Conservation (phyloP, 2,329 filamentous ascomycete species). For the Microsporum canis region DNA sequence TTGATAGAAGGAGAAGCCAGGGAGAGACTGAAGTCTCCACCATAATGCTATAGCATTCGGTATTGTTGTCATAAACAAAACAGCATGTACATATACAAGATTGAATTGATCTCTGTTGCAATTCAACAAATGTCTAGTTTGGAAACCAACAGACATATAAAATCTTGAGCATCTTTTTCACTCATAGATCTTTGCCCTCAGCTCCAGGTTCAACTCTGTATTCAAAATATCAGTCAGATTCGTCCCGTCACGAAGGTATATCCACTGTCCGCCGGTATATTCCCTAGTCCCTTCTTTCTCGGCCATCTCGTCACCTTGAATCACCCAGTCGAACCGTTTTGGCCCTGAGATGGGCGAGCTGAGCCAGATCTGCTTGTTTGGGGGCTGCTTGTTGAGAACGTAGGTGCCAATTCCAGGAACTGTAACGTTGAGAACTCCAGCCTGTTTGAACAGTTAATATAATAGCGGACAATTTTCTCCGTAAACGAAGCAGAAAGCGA, state of each 20-base stretch:
- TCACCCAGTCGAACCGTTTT: conserved; percentile 86
- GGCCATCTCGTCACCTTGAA: conserved; percentile 56
- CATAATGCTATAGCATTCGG: conserved; percentile 7
- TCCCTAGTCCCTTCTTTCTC: conserved; percentile 61
- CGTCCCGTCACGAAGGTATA: conserved; percentile 75
- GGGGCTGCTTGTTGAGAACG: conserved; percentile 96
- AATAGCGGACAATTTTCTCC: conserved; percentile 10
- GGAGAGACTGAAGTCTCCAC: neutral
- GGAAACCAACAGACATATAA: neutral
- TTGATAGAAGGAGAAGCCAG: neutral
- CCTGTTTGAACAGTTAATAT: conserved; percentile 38
- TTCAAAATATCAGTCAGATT: conserved; percentile 61
- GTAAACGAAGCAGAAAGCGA: neutral
- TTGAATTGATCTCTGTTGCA: neutral
- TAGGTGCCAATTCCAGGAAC: conserved; percentile 65
- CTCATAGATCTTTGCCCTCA: conserved; percentile 33
- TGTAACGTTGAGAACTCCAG: conserved; percentile 70
- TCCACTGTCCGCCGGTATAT: conserved; percentile 56
- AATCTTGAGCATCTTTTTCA: neutral
- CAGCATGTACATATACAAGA: neutral
- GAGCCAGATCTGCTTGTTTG: conserved; percentile 96
- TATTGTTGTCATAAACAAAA: neutral
- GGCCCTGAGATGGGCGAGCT: conserved; percentile 83
- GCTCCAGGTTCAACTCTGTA: conserved; percentile 61
- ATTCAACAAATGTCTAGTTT: neutral